Base-by-base conservation (phyloP, 106 monocot genomes). In the Xerophyta viscosa region DNA sequence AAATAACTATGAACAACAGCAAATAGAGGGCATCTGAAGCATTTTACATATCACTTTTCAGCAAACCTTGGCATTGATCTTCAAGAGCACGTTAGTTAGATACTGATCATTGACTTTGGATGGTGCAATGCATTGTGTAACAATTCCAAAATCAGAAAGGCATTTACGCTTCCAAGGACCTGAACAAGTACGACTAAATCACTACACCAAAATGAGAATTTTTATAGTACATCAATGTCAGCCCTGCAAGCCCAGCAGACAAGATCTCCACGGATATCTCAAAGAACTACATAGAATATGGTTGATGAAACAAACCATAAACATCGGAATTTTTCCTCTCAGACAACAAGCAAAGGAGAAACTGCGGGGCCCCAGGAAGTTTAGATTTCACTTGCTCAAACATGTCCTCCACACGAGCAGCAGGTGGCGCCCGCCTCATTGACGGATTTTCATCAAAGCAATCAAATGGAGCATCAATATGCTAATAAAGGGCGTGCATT, bases 121-220 rank as follows among this genome's bases (percentile, higher is more conserved):
- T 1, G 88, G 88, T 0, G 76, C 77, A 43, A 96, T 77, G 51
- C 94, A 96, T 31, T 96, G 94, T 8, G 88, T 88, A 7, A 85
- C 76, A 41, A 96, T 82, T 24, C 94, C 94, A 65, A 84, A 75
- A 8, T 84, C 88, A 13, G 88, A 27, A 12, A 96, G 84, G 23
- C 84, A 88, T 52, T 73, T 88, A 2, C 70, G 26, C 61, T 99
- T 99, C 98, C 98, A 99, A 8, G 98, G 98, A 4, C 98, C 98
- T 99, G 45, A 31, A 15, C 62, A 1, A 39, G 24, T 25, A 21
- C 20, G 36, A 23, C 3, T 9, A 23, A 3, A 41, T 3, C 24
- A 31, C 21, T 46, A 29, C 8, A 41, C n/a, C n/a, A n/a, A n/a
- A n/a, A n/a, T n/a, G n/a, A n/a, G n/a, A n/a, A n/a, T n/a, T n/a